These are phyloP conservation scores for Aspergillus sp. DNA, from an alignment of 2,329 filamentous ascomycete genomes.

Conservation along the genomic window DNA sequence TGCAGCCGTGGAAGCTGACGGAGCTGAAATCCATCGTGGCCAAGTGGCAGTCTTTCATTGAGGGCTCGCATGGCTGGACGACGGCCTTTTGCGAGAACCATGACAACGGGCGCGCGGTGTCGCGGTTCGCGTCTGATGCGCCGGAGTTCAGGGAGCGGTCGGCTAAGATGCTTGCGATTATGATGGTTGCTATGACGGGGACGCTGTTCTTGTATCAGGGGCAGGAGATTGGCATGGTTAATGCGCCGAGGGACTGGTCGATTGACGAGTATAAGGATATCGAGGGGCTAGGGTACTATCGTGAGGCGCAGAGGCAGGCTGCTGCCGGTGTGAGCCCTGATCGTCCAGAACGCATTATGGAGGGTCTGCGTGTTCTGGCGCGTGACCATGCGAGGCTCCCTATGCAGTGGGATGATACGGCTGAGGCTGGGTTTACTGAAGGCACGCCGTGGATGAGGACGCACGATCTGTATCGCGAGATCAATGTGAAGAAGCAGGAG, in stretches of 20 bases:
- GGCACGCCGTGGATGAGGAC: constrained; percentile 57
- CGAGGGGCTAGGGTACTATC: constrained; percentile 52
- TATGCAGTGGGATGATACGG: constrained; percentile 61
- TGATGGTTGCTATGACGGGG: constrained; percentile 51
- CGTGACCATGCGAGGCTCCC: constrained; percentile 63
- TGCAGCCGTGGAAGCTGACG: not conserved
- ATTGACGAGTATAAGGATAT: constrained; percentile 45
- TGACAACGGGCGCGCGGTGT: constrained; percentile 59
- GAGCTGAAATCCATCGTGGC: not conserved
- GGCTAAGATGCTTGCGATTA: constrained; percentile 56
- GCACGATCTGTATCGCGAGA: constrained; percentile 44
- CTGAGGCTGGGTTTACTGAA: constrained; percentile 63
- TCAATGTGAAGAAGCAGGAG: constrained; percentile 55
- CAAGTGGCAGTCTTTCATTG: not conserved
- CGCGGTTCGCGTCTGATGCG: constrained; percentile 53
- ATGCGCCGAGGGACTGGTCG: constrained; percentile 51
- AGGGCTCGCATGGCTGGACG: not conserved
- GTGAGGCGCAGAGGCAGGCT: constrained; percentile 28
- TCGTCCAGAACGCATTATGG: constrained; percentile 11
- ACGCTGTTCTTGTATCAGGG: constrained; percentile 62
- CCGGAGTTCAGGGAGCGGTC: constrained; percentile 46
- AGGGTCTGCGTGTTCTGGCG: constrained; percentile 56
- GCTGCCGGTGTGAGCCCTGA: constrained; percentile 29
- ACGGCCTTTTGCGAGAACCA: constrained; percentile 56
- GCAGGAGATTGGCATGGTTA: constrained; percentile 62